A percentile compares a stretch with the other conserved stretches of the same genome.
Evolutionary conservation across 306 rosid genomes (phyloP).

Genomic region (Quercus aquifolioides): DNA sequence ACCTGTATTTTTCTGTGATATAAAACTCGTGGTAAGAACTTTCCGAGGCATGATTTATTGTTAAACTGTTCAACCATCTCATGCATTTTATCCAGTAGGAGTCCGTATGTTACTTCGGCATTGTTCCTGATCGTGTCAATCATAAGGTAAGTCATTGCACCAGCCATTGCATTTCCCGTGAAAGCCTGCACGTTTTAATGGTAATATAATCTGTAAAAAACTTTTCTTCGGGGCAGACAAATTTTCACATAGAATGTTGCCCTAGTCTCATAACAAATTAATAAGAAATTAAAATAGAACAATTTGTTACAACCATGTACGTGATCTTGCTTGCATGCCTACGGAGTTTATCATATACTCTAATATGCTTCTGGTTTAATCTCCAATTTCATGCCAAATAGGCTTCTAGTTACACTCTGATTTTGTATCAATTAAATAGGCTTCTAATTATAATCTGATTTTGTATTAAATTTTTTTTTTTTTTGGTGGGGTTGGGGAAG

Average conservation of each 20-base stretch:
- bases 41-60: conserved; percentile 23
- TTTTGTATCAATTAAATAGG: too few relatives aligned
- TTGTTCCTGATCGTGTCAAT: conserved; percentile 22
- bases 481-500: too few relatives aligned
- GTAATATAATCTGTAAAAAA: neutral
- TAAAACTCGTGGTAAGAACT: conserved; percentile 30
- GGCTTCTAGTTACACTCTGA: too few relatives aligned
- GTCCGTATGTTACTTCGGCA: conserved; percentile 39
- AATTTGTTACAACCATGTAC: too few relatives aligned
- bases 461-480: too few relatives aligned
- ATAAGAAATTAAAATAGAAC: too few relatives aligned
- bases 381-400: too few relatives aligned
- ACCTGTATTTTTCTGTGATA: conserved; percentile 53
- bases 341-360: too few relatives aligned
- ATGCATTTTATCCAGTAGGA: conserved; percentile 32
- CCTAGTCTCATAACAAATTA: too few relatives aligned
- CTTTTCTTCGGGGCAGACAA: neutral
- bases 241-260: neutral
- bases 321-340: too few relatives aligned
- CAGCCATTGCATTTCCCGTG: conserved; percentile 53
- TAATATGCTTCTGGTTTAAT: too few relatives aligned
- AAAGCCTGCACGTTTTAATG: conserved; percentile 40
- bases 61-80: conserved; percentile 19
- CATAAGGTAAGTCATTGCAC: conserved; percentile 64
- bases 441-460: too few relatives aligned